phyloP scores from a whole-genome alignment of 768 basidiomycete genomes.

The Boletus reticulatus region DNA sequence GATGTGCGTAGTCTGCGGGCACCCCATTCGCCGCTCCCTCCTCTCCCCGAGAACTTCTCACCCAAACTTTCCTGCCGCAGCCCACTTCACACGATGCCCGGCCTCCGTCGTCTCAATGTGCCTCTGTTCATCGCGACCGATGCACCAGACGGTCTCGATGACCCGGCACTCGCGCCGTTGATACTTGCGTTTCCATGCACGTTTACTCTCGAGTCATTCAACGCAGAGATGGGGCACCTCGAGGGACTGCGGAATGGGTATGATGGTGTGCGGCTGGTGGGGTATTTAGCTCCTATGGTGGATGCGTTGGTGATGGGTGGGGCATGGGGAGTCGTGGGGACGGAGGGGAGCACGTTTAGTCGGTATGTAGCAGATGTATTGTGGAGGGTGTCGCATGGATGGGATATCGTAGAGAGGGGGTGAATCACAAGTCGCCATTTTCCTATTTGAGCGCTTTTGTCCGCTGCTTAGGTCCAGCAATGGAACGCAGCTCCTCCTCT shows the following conservation, averaged over 20 bases:
- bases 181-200: conserved; percentile 59
- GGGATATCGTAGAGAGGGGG: conserved; percentile 49
- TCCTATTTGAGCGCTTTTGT: conserved; percentile 5
- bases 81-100: conserved; percentile 32
- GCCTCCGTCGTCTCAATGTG: conserved; percentile 45
- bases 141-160: conserved; percentile 35
- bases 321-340: conserved; percentile 60
- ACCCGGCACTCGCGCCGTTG: conserved; percentile 47
- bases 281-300: conserved; percentile 58
- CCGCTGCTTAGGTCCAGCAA: conserved; percentile 5
- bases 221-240: conserved; percentile 28
- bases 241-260: conserved; percentile 39
- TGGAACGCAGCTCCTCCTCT: conserved; percentile 30
- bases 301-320: conserved; percentile 69
- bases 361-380: conserved; percentile 64
- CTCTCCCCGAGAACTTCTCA: conserved; percentile 16
- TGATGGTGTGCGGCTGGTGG: conserved; percentile 47
- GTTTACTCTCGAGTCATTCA: conserved; percentile 57
- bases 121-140: conserved; percentile 72
- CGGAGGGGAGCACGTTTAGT: conserved; percentile 75
- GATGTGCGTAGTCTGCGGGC: conserved; percentile 19
- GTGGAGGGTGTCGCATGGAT: conserved; percentile 58
- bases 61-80: conserved; percentile 37
- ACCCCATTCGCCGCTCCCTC: conserved; percentile 28
- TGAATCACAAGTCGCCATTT: conserved; percentile 11